Evolutionary conservation across 768 basidiomycete genomes (phyloP), one percentile per base, ranked within the genome.

Genomic region (Leccinum imitatum): DNA sequence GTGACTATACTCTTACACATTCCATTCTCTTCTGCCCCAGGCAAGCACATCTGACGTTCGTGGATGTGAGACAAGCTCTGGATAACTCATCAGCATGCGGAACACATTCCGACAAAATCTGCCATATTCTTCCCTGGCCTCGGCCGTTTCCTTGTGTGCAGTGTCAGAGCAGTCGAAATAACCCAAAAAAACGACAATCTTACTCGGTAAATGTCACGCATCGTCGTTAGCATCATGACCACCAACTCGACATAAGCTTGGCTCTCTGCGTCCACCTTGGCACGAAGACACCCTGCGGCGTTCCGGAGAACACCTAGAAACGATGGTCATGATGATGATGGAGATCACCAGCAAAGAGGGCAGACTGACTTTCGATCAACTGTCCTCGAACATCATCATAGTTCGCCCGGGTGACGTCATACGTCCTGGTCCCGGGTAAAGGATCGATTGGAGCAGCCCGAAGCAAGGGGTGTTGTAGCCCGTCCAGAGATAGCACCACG

Each of bases 401-500:
- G 54, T 77, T 67, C 1, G 56, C 65, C 23, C 59, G 58, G 9
- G 69, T 71, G 47, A 82, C 47, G 66, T 71, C 63, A 58, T 76
- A 67, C 68, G 67, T 65, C 63, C 67, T 57, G 55, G 59, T 56
- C 51, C 60, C 54, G 0, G 63, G 59, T n/a, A 67, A 62, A 58
- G 61, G 65, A 2, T 68, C 63, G 41, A 69, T 66, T 10, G 75
- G 67, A n/a, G 78, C 63, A 17, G 67, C 74, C 17, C 63, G 71
- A 41, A 87, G 67, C 7, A 86, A 69, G 4, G 82, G 79, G 69
- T 91, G 86, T 10, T 75, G 79, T 10, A 82, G 68, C 39, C 79
- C 77, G 58, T 85, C 86, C n/a, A 86, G 75, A 9, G 82, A 79
- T 35, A 91, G 73, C n/a, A 92, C 65, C 27, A 80, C 67, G 3